Evolutionary conservation across 306 rosid species (phyloP).

Genomic region (Alnus rubra): DNA sequence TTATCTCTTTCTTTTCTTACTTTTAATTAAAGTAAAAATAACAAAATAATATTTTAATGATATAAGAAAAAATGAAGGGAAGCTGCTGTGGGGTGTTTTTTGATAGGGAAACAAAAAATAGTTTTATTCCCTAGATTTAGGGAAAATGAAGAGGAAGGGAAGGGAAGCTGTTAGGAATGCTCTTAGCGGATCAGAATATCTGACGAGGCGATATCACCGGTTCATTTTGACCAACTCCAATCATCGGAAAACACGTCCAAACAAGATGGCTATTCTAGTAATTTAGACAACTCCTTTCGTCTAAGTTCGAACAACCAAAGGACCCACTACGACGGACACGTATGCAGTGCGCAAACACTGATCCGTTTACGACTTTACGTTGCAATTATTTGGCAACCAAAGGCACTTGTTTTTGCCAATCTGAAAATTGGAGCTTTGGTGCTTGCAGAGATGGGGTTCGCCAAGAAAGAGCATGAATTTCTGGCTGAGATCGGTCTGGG

Average conservation of each 20-base stretch:
- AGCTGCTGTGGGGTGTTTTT: too few relatives aligned
- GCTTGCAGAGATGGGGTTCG: slow-evolving; percentile 57
- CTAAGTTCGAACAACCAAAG: background rate
- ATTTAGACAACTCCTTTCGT: background rate
- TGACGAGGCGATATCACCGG: background rate
- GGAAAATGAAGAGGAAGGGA: too few relatives aligned
- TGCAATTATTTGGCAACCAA: background rate
- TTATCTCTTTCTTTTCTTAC: too few relatives aligned
- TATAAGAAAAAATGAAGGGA: too few relatives aligned
- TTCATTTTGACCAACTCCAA: background rate
- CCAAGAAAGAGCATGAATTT: slow-evolving; percentile 47
- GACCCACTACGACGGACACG: background rate
- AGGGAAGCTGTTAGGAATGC: too few relatives aligned
- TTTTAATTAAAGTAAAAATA: too few relatives aligned
- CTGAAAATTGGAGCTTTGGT: background rate
- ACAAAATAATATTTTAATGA: too few relatives aligned
- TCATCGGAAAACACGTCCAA: background rate
- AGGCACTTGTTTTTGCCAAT: background rate
- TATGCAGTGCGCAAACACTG: background rate
- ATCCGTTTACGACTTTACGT: background rate
- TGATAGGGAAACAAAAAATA: too few relatives aligned
- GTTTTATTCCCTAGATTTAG: too few relatives aligned
- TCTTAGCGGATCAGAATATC: background rate
- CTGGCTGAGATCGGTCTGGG: slow-evolving; percentile 66
- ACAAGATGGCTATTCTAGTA: background rate